Evolutionary conservation across 2,329 filamentous ascomycete species (phyloP), one percentile per base, ranked within the genome.

Genomic region (Aspergillus sp.): DNA sequence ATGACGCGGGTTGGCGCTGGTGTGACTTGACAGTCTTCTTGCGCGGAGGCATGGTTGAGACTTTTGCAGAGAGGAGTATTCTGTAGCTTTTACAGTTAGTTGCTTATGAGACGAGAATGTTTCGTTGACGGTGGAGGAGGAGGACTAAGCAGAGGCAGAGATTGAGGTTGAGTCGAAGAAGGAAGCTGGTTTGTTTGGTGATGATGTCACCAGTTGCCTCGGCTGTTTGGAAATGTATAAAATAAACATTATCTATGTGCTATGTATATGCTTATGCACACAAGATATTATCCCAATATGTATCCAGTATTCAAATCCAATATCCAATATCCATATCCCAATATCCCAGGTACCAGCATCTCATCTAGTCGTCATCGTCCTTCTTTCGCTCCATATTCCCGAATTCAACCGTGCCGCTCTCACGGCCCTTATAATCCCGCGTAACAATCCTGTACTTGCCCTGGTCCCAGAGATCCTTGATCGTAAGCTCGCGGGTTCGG

Each of bases 401-500:
- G 35, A 72, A 68, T 32, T 68, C 67, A 25, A 69, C 54, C 5
- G 60, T 61, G 6, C 67, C 66, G 24, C 57, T 62, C 42, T 67
- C 58, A 20, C 57, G 57, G 11, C 70, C 71, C 40, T 60, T 66
- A 29, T 51, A 48, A 48, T 73, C 65, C 35, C 53, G 52, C 40
- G 66, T 65, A 26, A 62, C 58, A 40, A 89, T 72, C 41, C 76
- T 71, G 53, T 94, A 95, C 57, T 80, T 81, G 2, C 86, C 86
- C 8, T 83, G 78, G 19, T 88, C 67, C 51, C 91, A 89, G 24
- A 96, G 68, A 58, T 96, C 91, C 66, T 98, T 98, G 43, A 93
- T 83, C 1, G 93, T 93, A 32, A 98, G 58, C 62, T 98, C 91
- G 40, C 89, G 78, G n/a, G 91, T 98, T 41, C 91, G 72, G 22